These are phyloP conservation scores for Pythium aristosporum DNA, from an alignment of 352 stramenopile species.

Conservation along the genomic window DNA sequence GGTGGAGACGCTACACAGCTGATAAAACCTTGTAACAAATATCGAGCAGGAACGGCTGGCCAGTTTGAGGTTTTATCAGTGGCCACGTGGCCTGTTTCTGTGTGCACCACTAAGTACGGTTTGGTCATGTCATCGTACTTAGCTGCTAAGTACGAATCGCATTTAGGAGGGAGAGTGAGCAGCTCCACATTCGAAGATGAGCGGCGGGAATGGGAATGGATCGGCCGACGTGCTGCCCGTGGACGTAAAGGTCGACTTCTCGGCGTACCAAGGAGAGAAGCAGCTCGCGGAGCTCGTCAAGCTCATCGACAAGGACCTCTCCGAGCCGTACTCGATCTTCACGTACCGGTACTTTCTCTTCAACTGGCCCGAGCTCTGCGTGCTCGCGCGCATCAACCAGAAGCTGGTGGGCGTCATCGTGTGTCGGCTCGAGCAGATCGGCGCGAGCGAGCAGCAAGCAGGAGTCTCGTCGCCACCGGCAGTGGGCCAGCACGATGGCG, in stretches of 20 bases:
- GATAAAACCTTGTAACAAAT: conserved; percentile 18
- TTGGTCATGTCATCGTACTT: not conserved
- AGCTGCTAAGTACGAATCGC: conserved; percentile 16
- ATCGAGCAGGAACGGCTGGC: not conserved
- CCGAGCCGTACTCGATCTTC: conserved; percentile 95
- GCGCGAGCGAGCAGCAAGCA: conserved; percentile 41
- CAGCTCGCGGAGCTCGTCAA: conserved; percentile 91
- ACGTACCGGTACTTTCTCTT: conserved; percentile 97
- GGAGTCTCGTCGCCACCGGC: not conserved
- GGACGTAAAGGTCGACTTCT: conserved; percentile 49
- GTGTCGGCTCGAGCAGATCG: conserved; percentile 87
- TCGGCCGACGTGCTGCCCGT: conserved; percentile 16
- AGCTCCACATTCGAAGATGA: conserved; percentile 10
- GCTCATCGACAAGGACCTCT: conserved; percentile 94
- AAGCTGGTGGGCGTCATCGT: conserved; percentile 92
- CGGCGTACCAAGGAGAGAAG: conserved; percentile 83
- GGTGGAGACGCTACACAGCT: not conserved
- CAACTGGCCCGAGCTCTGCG: conserved; percentile 92
- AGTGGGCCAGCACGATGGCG: conserved; percentile 21
- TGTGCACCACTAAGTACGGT: not conserved
- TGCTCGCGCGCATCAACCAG: conserved; percentile 82
- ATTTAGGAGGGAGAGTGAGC: not conserved
- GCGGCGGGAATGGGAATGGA: conserved; percentile 4
- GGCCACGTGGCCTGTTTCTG: conserved; percentile 11
- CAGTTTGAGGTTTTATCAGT: conserved; percentile 24